phyloP scores from a whole-genome alignment of 2,329 filamentous ascomycete species.

The Fusarium caatingaense region DNA sequence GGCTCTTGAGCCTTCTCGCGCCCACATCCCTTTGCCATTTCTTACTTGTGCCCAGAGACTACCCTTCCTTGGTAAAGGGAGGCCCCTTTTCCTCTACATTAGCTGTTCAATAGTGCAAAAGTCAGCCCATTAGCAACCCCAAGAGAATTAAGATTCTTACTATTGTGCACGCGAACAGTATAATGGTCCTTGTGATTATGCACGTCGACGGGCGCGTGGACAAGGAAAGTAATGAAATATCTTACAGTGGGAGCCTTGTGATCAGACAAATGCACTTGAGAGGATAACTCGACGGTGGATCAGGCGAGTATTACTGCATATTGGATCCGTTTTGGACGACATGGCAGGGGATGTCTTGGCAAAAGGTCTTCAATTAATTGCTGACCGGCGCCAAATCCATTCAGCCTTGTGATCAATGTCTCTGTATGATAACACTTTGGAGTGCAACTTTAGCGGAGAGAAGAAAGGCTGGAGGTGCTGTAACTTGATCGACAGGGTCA shows the following conservation, averaged over 20 bases:
- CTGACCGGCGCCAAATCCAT: background rate
- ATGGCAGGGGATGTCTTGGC: slow-evolving; percentile 16
- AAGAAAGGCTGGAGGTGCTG: background rate
- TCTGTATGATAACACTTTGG: background rate
- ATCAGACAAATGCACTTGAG: slow-evolving; percentile 1
- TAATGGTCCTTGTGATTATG: slow-evolving; percentile 25
- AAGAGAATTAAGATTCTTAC: slow-evolving; percentile 26
- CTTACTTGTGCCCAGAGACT: background rate
- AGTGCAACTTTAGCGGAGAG: background rate
- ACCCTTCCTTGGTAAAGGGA: background rate
- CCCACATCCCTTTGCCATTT: slow-evolving; percentile 8
- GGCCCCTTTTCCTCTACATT: slow-evolving; percentile 3
- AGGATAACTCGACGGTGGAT: background rate
- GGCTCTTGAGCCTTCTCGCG: slow-evolving; percentile 1
- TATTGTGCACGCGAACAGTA: slow-evolving; percentile 14
- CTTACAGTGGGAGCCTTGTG: slow-evolving; percentile 4
- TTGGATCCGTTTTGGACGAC: slow-evolving; percentile 13
- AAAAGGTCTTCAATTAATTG: background rate
- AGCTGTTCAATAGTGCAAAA: slow-evolving; percentile 15
- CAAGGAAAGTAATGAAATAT: slow-evolving; percentile 3
- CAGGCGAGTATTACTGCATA: slow-evolving; percentile 18
- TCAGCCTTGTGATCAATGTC: slow-evolving; percentile 8
- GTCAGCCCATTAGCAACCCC: slow-evolving; percentile 25
- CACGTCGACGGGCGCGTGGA: slow-evolving; percentile 33
- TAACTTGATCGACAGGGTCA: slow-evolving; percentile 8